Conservation (phyloP, 768 basidiomycete genomes). For the Sistotremastrum suecicum region DNA sequence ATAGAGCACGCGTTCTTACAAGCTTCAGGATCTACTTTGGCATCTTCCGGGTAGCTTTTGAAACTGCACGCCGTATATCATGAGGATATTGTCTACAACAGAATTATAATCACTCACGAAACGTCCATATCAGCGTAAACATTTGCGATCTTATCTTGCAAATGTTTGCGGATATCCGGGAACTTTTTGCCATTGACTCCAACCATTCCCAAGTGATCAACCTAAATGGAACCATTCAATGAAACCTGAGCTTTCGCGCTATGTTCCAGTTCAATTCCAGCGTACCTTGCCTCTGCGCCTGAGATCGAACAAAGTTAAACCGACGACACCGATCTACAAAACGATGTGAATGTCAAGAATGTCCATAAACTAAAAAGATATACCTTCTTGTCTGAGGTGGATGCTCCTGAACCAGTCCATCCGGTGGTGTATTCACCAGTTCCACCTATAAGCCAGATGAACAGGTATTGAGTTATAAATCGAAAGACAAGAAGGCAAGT, state of each 20-base stretch:
- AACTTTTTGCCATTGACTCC: conserved; percentile 83
- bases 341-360: conserved; percentile 1
- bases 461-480: neutral
- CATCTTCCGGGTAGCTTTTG: conserved; percentile 62
- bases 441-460: conserved; percentile 26
- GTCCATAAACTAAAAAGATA: conserved; percentile 6
- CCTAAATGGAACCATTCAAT: conserved; percentile 22
- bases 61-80: conserved; percentile 33
- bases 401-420: conserved; percentile 85
- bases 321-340: conserved; percentile 69
- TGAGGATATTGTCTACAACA: neutral
- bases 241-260: neutral
- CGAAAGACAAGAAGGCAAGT: conserved; percentile 16
- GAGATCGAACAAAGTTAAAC: conserved; percentile 79
- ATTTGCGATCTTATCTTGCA: conserved; percentile 66
- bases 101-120: conserved; percentile 33
- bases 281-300: conserved; percentile 65
- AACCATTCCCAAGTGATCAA: conserved; percentile 71
- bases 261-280: conserved; percentile 3
- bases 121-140: conserved; percentile 84
- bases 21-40: conserved; percentile 58
- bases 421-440: conserved; percentile 88
- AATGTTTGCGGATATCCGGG: conserved; percentile 69
- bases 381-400: conserved; percentile 91
- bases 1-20: conserved; percentile 34